phyloP scores from a whole-genome alignment of 768 basidiomycete species.

The Amanita pallidorosea region DNA sequence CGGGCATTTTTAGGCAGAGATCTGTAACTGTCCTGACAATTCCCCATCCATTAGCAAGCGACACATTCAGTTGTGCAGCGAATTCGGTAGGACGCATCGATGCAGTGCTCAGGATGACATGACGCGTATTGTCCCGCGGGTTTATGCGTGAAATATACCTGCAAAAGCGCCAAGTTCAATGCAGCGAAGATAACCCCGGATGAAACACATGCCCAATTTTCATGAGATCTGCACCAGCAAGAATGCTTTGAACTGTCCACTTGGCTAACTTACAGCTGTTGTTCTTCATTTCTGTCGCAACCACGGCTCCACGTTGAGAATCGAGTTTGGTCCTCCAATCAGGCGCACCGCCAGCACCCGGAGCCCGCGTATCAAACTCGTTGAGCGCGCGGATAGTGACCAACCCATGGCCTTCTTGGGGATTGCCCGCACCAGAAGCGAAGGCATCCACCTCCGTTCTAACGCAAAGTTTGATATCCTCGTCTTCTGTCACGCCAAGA shows the following conservation, averaged over 20 bases:
- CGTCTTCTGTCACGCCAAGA: conserved; percentile 81
- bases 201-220: conserved; percentile 74
- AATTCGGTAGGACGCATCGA: conserved; percentile 94
- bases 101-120: conserved; percentile 90
- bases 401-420: conserved; percentile 61
- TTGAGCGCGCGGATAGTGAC: conserved; percentile 93
- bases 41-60: conserved; percentile 94
- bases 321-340: conserved; percentile 99
- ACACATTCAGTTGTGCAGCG: conserved; percentile 90
- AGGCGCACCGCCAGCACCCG: conserved; percentile 90
- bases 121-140: conserved; percentile 90
- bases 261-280: conserved; percentile 96
- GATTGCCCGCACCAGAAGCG: conserved; percentile 47
- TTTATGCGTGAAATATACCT: conserved; percentile 94
- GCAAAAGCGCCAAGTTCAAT: conserved; percentile 9
- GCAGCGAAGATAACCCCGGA: neutral
- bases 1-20: conserved; percentile 91
- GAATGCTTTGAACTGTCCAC: conserved; percentile 91
- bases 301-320: conserved; percentile 92
- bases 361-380: conserved; percentile 88
- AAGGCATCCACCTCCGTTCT: conserved; percentile 96
- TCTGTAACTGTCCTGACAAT: conserved; percentile 94
- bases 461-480: conserved; percentile 83
- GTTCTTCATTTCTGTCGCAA: conserved; percentile 99
- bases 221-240: conserved; percentile 93